A percentile compares a stretch with the other conserved stretches of the same genome.
Conservation (phyloP, 2,329 filamentous ascomycete species). For the Moelleriella libera region DNA sequence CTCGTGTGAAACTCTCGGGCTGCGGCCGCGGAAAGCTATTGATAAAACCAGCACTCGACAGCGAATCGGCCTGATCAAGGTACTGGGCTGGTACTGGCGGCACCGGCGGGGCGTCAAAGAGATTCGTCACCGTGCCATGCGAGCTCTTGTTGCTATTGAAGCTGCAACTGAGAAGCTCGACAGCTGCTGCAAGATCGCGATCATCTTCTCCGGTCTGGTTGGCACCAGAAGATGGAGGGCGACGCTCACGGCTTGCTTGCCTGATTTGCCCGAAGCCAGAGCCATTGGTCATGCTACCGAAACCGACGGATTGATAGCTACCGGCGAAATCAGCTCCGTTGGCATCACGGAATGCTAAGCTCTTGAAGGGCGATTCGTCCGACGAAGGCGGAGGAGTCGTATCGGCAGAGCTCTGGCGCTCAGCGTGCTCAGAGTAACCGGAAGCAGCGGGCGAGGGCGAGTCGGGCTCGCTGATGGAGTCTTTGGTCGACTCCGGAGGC, state of each 20-base stretch:
- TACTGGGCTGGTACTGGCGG: conserved; percentile 76
- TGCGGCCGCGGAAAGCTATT: conserved; percentile 46
- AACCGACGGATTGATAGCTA: conserved; percentile 62
- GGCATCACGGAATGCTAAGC: conserved; percentile 36
- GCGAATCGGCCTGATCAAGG: conserved; percentile 42
- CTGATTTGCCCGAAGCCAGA: conserved; percentile 46
- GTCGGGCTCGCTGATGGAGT: conserved; percentile 65
- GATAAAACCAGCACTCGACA: conserved; percentile 48
- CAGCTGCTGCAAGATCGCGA: conserved; percentile 75
- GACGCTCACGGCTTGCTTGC: conserved; percentile 60
- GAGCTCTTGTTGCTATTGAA: conserved; percentile 64
- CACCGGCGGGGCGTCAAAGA: conserved; percentile 69
- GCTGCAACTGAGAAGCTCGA: conserved; percentile 82
- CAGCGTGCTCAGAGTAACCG: conserved; percentile 63
- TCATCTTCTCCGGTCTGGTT: conserved; percentile 69
- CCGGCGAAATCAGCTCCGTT: conserved; percentile 51
- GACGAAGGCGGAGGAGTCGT: conserved; percentile 79
- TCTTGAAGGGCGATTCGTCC: conserved; percentile 45
- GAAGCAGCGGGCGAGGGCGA: conserved; percentile 73
- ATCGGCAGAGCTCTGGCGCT: conserved; percentile 71
- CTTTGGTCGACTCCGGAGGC: conserved; percentile 50
- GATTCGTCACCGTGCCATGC: conserved; percentile 46
- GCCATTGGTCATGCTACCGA: conserved; percentile 30
- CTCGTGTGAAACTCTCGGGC: conserved; percentile 52
- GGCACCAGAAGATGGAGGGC: conserved; percentile 67